Evolutionary conservation across 1,284 basidiomycete genomes (phyloP), one percentile per base, ranked within the genome.

Genomic region (Apiotrichum mycotoxinovorans): DNA sequence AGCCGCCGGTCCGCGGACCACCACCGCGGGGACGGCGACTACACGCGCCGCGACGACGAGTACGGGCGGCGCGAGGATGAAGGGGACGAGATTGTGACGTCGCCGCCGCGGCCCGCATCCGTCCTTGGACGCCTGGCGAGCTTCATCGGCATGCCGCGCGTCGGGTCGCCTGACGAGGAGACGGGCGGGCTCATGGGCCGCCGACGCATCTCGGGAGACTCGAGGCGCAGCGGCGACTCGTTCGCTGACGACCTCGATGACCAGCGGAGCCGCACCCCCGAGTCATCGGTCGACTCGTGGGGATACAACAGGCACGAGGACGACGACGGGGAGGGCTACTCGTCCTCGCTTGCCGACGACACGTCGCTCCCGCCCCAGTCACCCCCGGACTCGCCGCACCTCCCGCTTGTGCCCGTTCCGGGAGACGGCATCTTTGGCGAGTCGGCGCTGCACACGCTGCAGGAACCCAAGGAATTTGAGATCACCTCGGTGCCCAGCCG

Each of bases 331-430:
- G 59, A 69, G 35, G 56, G 63, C 14, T 75, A 76, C 60, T 67
- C 67, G 2, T 77, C 75, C 1, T 75, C 72, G 1, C 50, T 78
- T n/a, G 76, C 76, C 4, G 76, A 78, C 58, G 74, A 78, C 57
- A 78, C 76, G 1, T 77, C 75, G 1, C 63, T 77, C 1, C 76
- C 76, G 11, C 76, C 76, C 2, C 73, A 77, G 62, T 75, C 73
- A 0, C 65, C 72, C 22, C 75, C 75, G 0, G 60, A 60, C 25
- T 77, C 74, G 5, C 75, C 76, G 3, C 59, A 65, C 26, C 65
- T 78, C 15, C 76, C 76, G 0, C 62, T 78, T 2, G 63, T 78
- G 0, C 73, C 73, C 1, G 57, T 63, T 1, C 64, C 63, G 2
- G 66, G 67, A 15, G 76, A 77, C 49, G 74, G 69, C 11, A 75